phyloP scores from a whole-genome alignment of 352 stramenopile species.

The Pythium oligandrum region DNA sequence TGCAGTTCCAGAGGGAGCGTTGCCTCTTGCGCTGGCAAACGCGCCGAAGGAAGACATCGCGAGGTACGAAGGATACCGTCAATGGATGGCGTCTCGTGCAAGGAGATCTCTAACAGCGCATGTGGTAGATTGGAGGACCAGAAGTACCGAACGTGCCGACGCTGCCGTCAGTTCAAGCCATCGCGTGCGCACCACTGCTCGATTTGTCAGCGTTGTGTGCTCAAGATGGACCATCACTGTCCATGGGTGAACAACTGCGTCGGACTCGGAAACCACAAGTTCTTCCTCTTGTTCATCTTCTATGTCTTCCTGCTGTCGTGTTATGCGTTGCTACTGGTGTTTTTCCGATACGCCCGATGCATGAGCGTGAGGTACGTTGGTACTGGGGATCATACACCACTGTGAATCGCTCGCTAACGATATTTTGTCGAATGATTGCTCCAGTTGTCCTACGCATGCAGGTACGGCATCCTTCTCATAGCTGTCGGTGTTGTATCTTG shows the following conservation, averaged over 20 bases:
- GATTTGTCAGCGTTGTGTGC: slow-evolving; percentile 94
- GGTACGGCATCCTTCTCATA: slow-evolving; percentile 9
- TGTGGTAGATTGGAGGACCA: slow-evolving; percentile 70
- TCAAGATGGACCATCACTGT: slow-evolving; percentile 99
- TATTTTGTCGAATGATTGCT: not conserved
- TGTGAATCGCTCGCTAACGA: too few species aligned
- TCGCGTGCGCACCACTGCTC: slow-evolving; percentile 95
- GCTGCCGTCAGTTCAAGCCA: slow-evolving; percentile 96
- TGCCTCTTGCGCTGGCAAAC: slow-evolving; percentile 76
- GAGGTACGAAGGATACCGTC: slow-evolving; percentile 21
- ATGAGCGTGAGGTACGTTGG: slow-evolving; percentile 73
- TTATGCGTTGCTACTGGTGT: slow-evolving; percentile 93
- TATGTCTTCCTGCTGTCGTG: slow-evolving; percentile 93
- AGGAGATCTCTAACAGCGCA: not conserved
- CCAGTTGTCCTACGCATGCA: slow-evolving; percentile 66
- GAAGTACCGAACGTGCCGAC: slow-evolving; percentile 80
- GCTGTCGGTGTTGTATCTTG: not conserved
- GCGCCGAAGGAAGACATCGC: slow-evolving; percentile 71
- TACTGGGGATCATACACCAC: not conserved
- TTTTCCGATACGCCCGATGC: slow-evolving; percentile 85
- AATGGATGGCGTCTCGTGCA: too few species aligned
- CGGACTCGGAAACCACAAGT: slow-evolving; percentile 98
- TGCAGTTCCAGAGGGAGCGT: slow-evolving; percentile 92
- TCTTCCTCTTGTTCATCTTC: slow-evolving; percentile 88
- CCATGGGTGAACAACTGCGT: slow-evolving; percentile 99